Percentiles rank a stretch among this genome's conserved stretches.
Conservation (phyloP, 2,329 filamentous ascomycete species). For the Verticillium zaregamsianum region DNA sequence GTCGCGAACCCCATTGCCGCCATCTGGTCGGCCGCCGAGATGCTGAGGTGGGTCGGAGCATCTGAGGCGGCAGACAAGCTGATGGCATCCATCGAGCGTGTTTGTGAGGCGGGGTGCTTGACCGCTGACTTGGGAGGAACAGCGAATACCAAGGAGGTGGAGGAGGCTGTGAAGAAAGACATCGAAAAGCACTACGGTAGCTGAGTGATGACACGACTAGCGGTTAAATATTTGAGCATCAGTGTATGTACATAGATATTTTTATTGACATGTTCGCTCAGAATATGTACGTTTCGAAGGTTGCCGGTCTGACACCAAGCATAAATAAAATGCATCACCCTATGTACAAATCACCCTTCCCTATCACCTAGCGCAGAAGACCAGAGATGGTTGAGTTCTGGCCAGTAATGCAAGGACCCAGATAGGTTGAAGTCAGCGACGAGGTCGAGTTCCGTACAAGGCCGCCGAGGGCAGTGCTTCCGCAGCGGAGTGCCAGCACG, state of each 20-base stretch:
- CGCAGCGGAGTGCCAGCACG: constrained; percentile 44
- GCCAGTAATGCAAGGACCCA: constrained; percentile 22
- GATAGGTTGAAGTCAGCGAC: constrained; percentile 21
- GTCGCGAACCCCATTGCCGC: constrained; percentile 50
- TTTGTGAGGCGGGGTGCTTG: constrained; percentile 41
- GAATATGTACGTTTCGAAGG: neutral
- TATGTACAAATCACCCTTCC: neutral
- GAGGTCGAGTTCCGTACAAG: constrained; percentile 25
- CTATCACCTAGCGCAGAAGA: constrained; percentile 7
- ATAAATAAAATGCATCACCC: neutral
- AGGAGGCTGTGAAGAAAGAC: constrained; percentile 8
- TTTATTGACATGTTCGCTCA: neutral
- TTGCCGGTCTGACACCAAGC: too few relatives aligned
- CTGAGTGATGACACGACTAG: neutral
- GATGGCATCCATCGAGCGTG: constrained; percentile 44
- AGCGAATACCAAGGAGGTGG: constrained; percentile 14
- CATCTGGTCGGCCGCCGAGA: constrained; percentile 50
- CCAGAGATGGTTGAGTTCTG: constrained; percentile 12
- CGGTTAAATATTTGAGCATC: neutral
- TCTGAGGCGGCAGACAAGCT: constrained; percentile 39
- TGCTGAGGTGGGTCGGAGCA: constrained; percentile 50
- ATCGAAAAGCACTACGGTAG: constrained; percentile 6
- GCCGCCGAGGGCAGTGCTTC: constrained; percentile 33
- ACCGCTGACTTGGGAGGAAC: constrained; percentile 47
- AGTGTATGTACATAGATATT: too few relatives aligned